Base-by-base conservation (phyloP, 495 filamentous ascomycete species). In the Cercophora sp. region DNA sequence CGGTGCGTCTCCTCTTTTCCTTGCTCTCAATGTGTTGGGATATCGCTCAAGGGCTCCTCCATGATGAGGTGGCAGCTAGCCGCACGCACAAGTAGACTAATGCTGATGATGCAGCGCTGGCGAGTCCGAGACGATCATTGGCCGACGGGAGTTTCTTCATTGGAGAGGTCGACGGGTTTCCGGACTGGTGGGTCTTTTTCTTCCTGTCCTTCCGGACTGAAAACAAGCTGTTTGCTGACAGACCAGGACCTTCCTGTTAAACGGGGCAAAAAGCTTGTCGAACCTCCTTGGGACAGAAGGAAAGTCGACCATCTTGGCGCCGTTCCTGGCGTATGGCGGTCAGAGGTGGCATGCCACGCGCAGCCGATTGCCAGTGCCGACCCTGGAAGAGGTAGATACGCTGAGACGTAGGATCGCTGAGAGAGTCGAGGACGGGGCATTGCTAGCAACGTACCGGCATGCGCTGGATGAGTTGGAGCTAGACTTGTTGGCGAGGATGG, bases 401-500 rank as follows among this genome's bases (percentile, higher is more conserved):
- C 46, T 61, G 5, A 54, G 56, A 15, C 44, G 44, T 3, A 56
- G 42, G 20, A 57, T 60, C 31, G 11, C 48, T 15, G 49, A 46
- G 10, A n/a, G n/a, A n/a, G n/a, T n/a, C n/a, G n/a, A n/a, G n/a
- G n/a, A n/a, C n/a, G n/a, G n/a, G n/a, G 29, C 20, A 2, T 48
- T 59, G 8, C 53, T 57, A 20, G 23, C 27, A 0, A 63, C 61
- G 0, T 69, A 67, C 45, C 5, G 47, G 0, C 53, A 60, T 22
- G 67, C 67, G 1, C 54, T 70, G 11, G 57, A 66, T 46, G 63
- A 68, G 45, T 57, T 70, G 19, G 65, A 66, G 40, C 50, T 61
- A 2, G 51, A 63, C 6, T 43, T 69, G 5, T 46, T 57, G 0
- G 53, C 52, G 22, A 32, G 51, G 5, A 24, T 48, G 24, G 51